A percentile compares a stretch with the other conserved stretches of the same genome.
Evolutionary conservation across 139 green algal genomes (phyloP).

Genomic region (Chlamydomonas sp.): DNA sequence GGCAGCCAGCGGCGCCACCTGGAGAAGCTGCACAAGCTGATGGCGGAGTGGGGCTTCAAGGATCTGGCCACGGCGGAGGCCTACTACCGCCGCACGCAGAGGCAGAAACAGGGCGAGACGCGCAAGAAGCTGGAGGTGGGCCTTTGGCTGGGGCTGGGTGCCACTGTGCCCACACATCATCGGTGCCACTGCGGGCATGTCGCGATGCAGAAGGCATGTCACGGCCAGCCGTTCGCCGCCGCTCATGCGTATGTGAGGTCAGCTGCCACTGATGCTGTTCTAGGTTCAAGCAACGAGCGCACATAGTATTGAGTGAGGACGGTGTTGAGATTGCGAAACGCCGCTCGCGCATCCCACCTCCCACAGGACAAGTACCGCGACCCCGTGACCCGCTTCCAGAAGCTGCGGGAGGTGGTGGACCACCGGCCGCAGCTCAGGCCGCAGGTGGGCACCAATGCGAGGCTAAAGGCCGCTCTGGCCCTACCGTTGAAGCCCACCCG

Average conservation of each 20-base stretch:
- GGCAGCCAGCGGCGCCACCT: constrained; percentile 36
- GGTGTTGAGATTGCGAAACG: constrained; percentile 4
- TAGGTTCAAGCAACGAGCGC: background rate
- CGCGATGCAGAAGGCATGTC: background rate
- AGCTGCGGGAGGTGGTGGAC: constrained; percentile 37
- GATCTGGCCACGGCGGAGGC: constrained; percentile 65
- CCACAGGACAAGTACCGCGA: constrained; percentile 40
- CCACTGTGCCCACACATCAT: background rate
- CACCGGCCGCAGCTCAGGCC: background rate
- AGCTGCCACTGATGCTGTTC: background rate
- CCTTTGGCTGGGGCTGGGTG: background rate
- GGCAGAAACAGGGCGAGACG: constrained; percentile 36
- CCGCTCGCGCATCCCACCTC: background rate
- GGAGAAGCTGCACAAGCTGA: constrained; percentile 53
- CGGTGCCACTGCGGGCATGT: background rate
- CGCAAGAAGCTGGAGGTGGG: constrained; percentile 10
- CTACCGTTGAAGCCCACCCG: too few relatives aligned
- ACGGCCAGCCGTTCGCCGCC: background rate
- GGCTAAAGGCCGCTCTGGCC: too few relatives aligned
- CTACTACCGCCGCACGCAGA: constrained; percentile 54
- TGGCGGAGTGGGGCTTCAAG: constrained; percentile 69
- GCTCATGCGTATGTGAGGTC: background rate
- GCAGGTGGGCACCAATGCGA: background rate
- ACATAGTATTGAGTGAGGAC: background rate
- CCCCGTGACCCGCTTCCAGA: constrained; percentile 17